Percentiles rank a stretch among this genome's conserved stretches.
These are phyloP conservation scores for Bremia lactucae DNA, from an alignment of 352 stramenopile species.

Conservation along the genomic window DNA sequence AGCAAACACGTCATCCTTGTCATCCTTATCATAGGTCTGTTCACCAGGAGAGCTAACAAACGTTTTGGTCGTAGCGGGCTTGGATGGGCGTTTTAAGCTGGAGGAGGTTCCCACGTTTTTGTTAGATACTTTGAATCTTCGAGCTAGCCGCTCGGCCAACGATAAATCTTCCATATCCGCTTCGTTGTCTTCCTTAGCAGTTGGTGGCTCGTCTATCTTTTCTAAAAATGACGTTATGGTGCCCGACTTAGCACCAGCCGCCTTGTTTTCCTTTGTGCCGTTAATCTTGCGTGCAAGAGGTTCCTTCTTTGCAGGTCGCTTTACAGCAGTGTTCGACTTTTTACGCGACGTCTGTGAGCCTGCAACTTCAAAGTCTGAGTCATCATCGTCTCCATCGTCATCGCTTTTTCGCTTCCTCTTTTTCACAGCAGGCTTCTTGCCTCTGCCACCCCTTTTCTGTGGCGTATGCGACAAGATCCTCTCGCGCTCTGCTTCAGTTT, in stretches of 20 bases:
- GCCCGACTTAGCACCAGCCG: conserved; percentile 19
- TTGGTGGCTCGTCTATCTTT: conserved; percentile 21
- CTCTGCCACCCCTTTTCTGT: conserved; percentile 39
- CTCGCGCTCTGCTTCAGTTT: conserved; percentile 52
- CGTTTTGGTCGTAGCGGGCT: conserved; percentile 23
- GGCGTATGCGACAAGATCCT: conserved; percentile 43
- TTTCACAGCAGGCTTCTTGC: conserved; percentile 35
- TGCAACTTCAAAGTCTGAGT: conserved; percentile 52
- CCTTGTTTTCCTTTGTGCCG: conserved; percentile 18
- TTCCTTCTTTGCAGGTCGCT: conserved; percentile 26
- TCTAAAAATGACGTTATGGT: conserved; percentile 53
- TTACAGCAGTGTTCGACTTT: conserved; percentile 35
- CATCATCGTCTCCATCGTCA: conserved; percentile 43
- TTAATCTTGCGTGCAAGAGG: conserved; percentile 10
- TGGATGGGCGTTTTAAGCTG: conserved; percentile 12
- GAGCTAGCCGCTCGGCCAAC: conserved; percentile 53
- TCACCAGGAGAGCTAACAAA: conserved; percentile 41
- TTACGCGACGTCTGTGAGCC: conserved; percentile 16
- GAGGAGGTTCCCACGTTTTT: conserved; percentile 24
- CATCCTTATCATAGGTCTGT: conserved; percentile 10
- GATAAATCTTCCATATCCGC: conserved; percentile 68
- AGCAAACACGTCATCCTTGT: conserved; percentile 62
- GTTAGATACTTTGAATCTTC: conserved; percentile 34
- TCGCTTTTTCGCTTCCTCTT: conserved; percentile 36
- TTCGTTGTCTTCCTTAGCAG: conserved; percentile 28